Conservation (phyloP, 1,284 basidiomycete genomes). For the Apiotrichum porosum region DNA sequence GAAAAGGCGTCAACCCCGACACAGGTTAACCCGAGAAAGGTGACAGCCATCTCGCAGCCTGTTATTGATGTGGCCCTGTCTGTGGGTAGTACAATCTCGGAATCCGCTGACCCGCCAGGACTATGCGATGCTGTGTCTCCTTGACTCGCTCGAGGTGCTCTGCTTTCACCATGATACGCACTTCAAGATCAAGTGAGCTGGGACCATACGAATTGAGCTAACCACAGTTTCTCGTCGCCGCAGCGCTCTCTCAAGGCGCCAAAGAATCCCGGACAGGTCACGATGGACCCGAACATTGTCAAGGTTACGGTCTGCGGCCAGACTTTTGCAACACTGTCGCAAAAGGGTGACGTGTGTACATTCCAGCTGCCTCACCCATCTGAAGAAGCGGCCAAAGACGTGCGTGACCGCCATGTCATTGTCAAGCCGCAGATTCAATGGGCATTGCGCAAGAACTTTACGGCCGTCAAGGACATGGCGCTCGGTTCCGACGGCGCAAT, state of each 20-base stretch:
- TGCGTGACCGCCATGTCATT: slow-evolving; percentile 45
- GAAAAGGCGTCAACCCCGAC: slow-evolving; percentile 68
- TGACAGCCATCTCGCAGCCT: slow-evolving; percentile 67
- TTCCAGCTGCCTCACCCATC: slow-evolving; percentile 58
- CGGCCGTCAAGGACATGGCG: slow-evolving; percentile 82
- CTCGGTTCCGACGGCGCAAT: slow-evolving; percentile 82
- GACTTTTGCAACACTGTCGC: slow-evolving; percentile 77
- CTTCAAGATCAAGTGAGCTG: slow-evolving; percentile 65
- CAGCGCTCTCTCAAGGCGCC: slow-evolving; percentile 12
- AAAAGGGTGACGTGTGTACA: slow-evolving; percentile 86
- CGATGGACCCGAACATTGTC: slow-evolving; percentile 64
- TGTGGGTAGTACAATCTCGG: slow-evolving; percentile 51
- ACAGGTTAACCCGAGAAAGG: slow-evolving; percentile 75
- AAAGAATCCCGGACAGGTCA: slow-evolving; percentile 52
- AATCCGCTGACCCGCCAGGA: slow-evolving; percentile 53
- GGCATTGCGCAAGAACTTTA: slow-evolving; percentile 80
- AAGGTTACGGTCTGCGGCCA: slow-evolving; percentile 80
- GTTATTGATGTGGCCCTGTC: slow-evolving; percentile 67
- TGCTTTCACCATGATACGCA: slow-evolving; percentile 74
- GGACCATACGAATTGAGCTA: slow-evolving; percentile 12
- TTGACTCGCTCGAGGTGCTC: slow-evolving; percentile 70
- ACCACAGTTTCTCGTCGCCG: slow-evolving; percentile 7
- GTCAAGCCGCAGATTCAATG: slow-evolving; percentile 87
- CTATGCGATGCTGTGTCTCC: slow-evolving; percentile 71
- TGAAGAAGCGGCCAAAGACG: slow-evolving; percentile 45